Base-by-base conservation (phyloP, 129 eudicot species). In the Chrysanthemum makinoi region DNA sequence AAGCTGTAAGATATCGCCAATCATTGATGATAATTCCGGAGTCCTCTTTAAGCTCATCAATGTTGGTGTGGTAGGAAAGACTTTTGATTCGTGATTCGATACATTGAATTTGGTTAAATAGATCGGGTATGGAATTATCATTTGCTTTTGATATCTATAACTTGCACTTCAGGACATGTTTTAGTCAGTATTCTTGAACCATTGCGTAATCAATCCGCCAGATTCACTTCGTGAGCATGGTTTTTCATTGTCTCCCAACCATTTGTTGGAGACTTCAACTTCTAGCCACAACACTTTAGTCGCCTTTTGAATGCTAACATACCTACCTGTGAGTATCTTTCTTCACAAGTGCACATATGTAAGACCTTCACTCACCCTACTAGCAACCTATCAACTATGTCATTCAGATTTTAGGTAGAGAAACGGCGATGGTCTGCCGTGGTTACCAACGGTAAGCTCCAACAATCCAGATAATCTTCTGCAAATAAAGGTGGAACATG, bases 51-150 rank as follows among this genome's bases (percentile, higher is more conserved):
- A 53, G 17, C 3, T 17, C 3, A 13, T 47, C 17, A 70, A 39
- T 12, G 28, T 60, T 35, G 2, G 10, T 22, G 0, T 75, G 54
- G 24, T 28, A 33, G 4, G 57, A 55, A 13, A 70, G 52, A 44
- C n/a, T n/a, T n/a, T 22, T 13, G 71, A 72, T 68, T 55, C 49
- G 49, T 57, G 30, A 83, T 28, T 43, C 72, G 71, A 66, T 83
- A 76, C 87, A 83, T 83, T 16, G 84, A 76, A 58, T 75, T 67
- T 2, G 81, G 81, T 16, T 73, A 74, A n/a, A 70, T 71, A 15
- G 70, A 80, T 47, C 43, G 72, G 9, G 28, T 1, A 11, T 15
- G 43, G 18, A 52, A n/a, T 50, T 15, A 12, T 51, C 73, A 7
- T 60, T 2, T 9, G 10, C 62, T 16, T 68, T 1, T 6, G 8